A percentile compares a stretch with the other conserved stretches of the same genome.
phyloP scores from a whole-genome alignment of 192 early-diverging fungal species.

The Backusella parvicylindrica region DNA sequence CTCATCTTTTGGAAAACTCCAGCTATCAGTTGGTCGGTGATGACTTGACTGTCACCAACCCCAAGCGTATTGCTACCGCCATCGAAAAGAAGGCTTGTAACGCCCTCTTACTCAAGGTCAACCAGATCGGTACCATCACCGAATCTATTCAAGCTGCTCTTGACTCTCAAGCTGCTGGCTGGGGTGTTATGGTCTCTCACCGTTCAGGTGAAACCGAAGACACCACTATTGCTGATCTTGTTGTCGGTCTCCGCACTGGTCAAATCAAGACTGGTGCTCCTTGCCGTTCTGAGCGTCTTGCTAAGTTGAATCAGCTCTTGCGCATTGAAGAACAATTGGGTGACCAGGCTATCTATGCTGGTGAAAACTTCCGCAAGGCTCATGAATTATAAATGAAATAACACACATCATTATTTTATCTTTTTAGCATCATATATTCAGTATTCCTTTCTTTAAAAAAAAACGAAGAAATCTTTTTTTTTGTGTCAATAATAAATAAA shows the following conservation, averaged over 20 bases:
- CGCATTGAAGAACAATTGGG: conserved; percentile 98
- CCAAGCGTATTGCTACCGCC: conserved; percentile 82
- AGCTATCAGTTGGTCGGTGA: conserved; percentile 70
- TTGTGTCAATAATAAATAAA: neutral
- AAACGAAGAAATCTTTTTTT: neutral
- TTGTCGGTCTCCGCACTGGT: conserved; percentile 90
- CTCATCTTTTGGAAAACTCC: conserved; percentile 59
- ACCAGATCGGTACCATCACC: conserved; percentile 97
- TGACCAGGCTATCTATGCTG: conserved; percentile 89
- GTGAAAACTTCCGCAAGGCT: conserved; percentile 84
- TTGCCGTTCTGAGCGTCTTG: conserved; percentile 93
- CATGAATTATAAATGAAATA: conserved; percentile 48
- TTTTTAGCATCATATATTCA: neutral
- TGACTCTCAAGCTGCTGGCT: conserved; percentile 80
- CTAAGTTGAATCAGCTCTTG: conserved; percentile 99
- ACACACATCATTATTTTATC: neutral
- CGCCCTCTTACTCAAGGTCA: conserved; percentile 95
- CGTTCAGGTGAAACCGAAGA: conserved; percentile 99
- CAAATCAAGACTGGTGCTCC: conserved; percentile 99
- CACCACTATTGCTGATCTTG: conserved; percentile 94
- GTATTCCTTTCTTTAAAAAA: neutral
- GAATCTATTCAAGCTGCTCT: conserved; percentile 88
- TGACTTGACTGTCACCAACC: conserved; percentile 98
- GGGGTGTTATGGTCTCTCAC: conserved; percentile 99
- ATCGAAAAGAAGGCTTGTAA: conserved; percentile 95